Base-by-base conservation (phyloP, 2,329 filamentous ascomycete species). In the Erysiphe pisi region DNA sequence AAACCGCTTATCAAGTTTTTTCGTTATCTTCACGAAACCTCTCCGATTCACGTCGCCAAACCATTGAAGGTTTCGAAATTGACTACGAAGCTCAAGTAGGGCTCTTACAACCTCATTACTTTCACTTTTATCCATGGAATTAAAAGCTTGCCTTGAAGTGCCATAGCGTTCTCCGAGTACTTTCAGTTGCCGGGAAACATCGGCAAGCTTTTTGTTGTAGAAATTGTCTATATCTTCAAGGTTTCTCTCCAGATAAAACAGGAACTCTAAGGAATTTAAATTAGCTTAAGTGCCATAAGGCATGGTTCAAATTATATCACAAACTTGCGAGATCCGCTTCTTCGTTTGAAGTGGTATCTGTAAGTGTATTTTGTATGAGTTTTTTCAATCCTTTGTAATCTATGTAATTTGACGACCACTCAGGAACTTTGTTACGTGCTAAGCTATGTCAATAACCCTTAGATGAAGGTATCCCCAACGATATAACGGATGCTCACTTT, bases 1-100 rank as follows among this genome's bases (percentile, higher is more conserved):
- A 2, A 97, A 88, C 84, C 97, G 97, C 85, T 99, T 99, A 84
- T 99, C 95, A 70, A 97, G 85, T 84, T 99, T 99, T 85, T 99
- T 99, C 76, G 95, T 97, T 83, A 99, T 99, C 85, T 99, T 99
- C 83, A 96, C 89, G 81, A 99, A 99, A 1, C 95, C 95, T 79
- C 93, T 88, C 76, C 94, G 89, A 83, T 99, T 99, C 81, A 98
- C 94, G 84, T 98, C 94, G 75, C 94, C 94, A 82, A 98, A 99
- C 94, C 94, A 98, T 83, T 97, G 92, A 76, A 99, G 85, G 81
- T 98, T 98, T 78, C 95, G 88, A 79, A 98, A 84, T 82, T 96
- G 92, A 76, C 90, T 91, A 77, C 95, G 89, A 78, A 98, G 86
- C 83, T 99, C 95, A 47, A 98, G 87, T 75, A 99, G 85, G 52